These are phyloP conservation scores for Salvia sclarea DNA, from an alignment of 305 asterid species.

Conservation along the genomic window DNA sequence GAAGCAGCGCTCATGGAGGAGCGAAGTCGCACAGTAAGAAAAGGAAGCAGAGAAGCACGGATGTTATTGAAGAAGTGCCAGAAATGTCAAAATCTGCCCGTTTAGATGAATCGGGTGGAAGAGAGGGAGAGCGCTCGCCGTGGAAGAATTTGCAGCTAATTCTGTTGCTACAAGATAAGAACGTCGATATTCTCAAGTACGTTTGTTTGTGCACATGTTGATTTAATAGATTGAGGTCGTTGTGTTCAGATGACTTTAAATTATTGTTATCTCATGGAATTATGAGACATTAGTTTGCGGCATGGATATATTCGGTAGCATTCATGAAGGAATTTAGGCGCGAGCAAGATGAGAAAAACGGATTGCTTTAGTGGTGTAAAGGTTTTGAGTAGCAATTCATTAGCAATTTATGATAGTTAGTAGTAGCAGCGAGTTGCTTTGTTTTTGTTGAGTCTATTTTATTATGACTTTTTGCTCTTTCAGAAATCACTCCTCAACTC, in stretches of 20 bases:
- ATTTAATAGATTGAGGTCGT: background rate
- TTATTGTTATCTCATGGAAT: background rate
- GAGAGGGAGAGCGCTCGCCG: slow-evolving; percentile 39
- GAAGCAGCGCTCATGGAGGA: slow-evolving; percentile 21
- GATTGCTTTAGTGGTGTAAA: slow-evolving; percentile 2
- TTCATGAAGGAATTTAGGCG: background rate
- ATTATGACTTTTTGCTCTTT: background rate
- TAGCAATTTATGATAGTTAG: background rate
- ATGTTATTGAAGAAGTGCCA: slow-evolving; percentile 33
- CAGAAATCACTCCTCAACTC: background rate
- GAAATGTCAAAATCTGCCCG: slow-evolving; percentile 45
- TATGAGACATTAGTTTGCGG: slow-evolving; percentile 3
- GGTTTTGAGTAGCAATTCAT: background rate
- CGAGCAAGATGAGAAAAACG: background rate
- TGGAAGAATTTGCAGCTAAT: slow-evolving; percentile 74
- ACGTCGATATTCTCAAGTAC: slow-evolving; percentile 47
- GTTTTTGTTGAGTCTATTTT: background rate
- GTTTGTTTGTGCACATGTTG: slow-evolving; percentile 19
- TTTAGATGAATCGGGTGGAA: slow-evolving; percentile 28
- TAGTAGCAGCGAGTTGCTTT: background rate
- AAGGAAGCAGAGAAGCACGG: slow-evolving; percentile 47
- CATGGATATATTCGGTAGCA: background rate
- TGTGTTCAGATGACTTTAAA: background rate
- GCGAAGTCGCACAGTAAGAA: slow-evolving; percentile 39
- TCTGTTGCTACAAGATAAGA: slow-evolving; percentile 55